Evolutionary conservation across 129 eudicot genomes (phyloP), one percentile per base, ranked within the genome.

Genomic region (Apium graveolens): DNA sequence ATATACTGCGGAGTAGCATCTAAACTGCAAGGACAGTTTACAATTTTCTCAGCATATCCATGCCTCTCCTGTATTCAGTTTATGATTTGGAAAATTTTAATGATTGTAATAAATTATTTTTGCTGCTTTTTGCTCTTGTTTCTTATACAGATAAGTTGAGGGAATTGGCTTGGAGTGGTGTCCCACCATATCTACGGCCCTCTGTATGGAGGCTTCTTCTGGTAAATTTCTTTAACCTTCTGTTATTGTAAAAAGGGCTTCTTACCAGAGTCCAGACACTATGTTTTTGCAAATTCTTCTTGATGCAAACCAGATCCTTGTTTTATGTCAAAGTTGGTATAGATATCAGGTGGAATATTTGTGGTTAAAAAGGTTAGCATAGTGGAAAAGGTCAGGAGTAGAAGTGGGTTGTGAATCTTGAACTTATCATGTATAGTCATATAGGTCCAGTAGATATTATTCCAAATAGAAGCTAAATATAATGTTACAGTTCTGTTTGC

Each of bases 91-190:
- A 32, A 10, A 37, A 78, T 43, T 14, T 31, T 29, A 44, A 31
- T 34, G 10, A n/a, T 45, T 42, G 43, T 49, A 53, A 78, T 31
- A 38, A 4, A 26, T 26, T 60, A n/a, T n/a, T 9, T 38, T 16
- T 1, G 31, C 39, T 78, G 11, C 70, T 75, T 79, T 37, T 43
- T 31, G 27, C 20, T n/a, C 72, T 75, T 77, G 42, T 53, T 70
- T 70, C 32, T 76, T 76, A 51, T 85, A 80, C 87, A 96, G 99
- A 96, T 49, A 96, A 92, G 83, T 81, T 96, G 84, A 95, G 99
- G 73, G 96, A 92, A 85, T 80, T 92, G 78, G 90, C 97, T n/a
- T 96, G 99, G 99, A 96, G 95, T 83, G 99, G 99, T 11, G 90
- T 96, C 73, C 97, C 99, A 78, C 83, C 97, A 48, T 90, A 96